Conservation (phyloP, 2,329 filamentous ascomycete species). For the Penicillium sp. region DNA sequence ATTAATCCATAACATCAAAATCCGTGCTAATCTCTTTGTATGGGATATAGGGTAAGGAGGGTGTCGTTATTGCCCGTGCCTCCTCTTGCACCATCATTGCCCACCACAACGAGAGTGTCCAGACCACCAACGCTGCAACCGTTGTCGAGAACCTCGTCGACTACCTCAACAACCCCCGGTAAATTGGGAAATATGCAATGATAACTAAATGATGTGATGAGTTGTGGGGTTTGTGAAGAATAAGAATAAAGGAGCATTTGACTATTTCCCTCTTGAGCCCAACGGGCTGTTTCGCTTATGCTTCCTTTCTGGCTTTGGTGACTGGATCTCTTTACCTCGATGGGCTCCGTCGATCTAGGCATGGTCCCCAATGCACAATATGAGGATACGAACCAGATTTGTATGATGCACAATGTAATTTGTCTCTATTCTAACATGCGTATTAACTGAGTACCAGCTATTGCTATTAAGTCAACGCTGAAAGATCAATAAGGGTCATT, state of each 20-base stretch:
- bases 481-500: slow-evolving; percentile 13
- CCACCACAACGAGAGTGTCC: slow-evolving; percentile 67
- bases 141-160: slow-evolving; percentile 77
- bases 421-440: slow-evolving; percentile 14
- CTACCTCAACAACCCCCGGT: slow-evolving; percentile 75
- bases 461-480: not conserved
- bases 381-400: not conserved
- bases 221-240: slow-evolving; percentile 18
- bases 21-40: slow-evolving; percentile 3
- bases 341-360: not conserved
- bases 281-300: not conserved
- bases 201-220: slow-evolving; percentile 16
- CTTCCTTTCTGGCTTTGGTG: slow-evolving; percentile 3
- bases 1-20: not conserved
- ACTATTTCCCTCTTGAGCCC: slow-evolving; percentile 5
- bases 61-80: slow-evolving; percentile 76
- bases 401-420: slow-evolving; percentile 8
- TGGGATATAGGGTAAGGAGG: slow-evolving; percentile 59
- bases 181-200: slow-evolving; percentile 17
- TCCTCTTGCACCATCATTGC: slow-evolving; percentile 78
- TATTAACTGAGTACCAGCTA: slow-evolving; percentile 8
- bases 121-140: slow-evolving; percentile 66
- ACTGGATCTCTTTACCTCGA: slow-evolving; percentile 1
- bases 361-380: slow-evolving; percentile 3
- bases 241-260: slow-evolving; percentile 19